These are phyloP conservation scores for Perilla frutescens DNA, from an alignment of 257 asterid species.

Conservation along the genomic window DNA sequence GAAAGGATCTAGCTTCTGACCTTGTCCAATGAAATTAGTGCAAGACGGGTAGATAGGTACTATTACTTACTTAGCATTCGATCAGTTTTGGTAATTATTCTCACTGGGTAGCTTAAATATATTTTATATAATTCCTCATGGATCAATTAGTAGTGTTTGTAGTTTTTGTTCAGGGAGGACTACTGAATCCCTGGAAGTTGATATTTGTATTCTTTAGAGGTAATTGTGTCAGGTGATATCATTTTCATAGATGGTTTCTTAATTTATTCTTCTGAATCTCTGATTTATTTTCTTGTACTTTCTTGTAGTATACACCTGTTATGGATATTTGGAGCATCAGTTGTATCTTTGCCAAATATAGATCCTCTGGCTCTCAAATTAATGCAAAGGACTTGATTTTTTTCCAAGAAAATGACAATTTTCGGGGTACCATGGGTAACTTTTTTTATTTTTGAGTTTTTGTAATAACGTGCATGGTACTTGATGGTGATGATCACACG, in stretches of 20 bases:
- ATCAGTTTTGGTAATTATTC: conserved; percentile 10
- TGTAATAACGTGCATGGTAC: too few species aligned
- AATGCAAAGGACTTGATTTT: conserved; percentile 49
- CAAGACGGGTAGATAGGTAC: conserved; percentile 13
- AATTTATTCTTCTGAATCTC: conserved; percentile 30
- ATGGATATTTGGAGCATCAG: conserved; percentile 94
- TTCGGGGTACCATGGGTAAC: too few species aligned
- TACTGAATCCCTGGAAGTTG: conserved; percentile 94
- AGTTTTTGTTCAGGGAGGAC: conserved; percentile 95
- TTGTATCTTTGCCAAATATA: conserved; percentile 77
- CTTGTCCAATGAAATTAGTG: conserved; percentile 7
- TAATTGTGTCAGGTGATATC: conserved; percentile 67
- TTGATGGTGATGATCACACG: too few species aligned
- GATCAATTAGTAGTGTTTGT: conserved; percentile 54
- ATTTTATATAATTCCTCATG: conserved; percentile 41
- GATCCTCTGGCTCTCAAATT: conserved; percentile 84
- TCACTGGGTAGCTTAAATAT: conserved; percentile 19
- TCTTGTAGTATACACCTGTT: conserved; percentile 90
- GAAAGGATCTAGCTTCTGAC: conserved; percentile 20
- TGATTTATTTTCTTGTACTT: conserved; percentile 30
- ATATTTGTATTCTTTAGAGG: conserved; percentile 74
- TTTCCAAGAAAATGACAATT: too few species aligned
- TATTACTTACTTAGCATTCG: conserved; percentile 11
- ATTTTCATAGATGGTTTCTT: conserved; percentile 37
- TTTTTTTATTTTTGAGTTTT: too few species aligned